Percentiles rank a stretch among this genome's conserved stretches.
Evolutionary conservation across 805 yeast genomes (phyloP).

Genomic region (Saccharomycopsis sp.): DNA sequence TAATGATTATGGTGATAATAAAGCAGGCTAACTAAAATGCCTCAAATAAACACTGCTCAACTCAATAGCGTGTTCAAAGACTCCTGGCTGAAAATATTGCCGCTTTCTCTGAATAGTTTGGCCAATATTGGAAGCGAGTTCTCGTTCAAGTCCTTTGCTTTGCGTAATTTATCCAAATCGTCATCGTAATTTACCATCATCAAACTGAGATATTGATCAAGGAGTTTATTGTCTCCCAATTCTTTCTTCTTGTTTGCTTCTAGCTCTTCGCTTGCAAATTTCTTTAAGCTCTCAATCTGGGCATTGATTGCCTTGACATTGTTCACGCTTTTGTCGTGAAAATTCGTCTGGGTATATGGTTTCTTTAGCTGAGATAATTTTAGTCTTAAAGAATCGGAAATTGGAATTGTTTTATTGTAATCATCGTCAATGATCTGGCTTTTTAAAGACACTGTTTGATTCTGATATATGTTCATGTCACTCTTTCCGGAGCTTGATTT

Average conservation of each 20-base stretch:
- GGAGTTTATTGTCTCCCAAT: conserved; percentile 27
- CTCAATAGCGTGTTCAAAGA: conserved; percentile 24
- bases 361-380: not conserved
- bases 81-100: conserved; percentile 45
- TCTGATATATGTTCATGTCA: not conserved
- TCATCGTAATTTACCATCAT: conserved; percentile 42
- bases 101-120: conserved; percentile 42
- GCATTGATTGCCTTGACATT: not conserved
- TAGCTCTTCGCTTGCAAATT: not conserved
- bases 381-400: not conserved
- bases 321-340: not conserved
- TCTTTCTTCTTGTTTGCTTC: not conserved
- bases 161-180: conserved; percentile 45
- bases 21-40: too few relatives aligned
- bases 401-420: not conserved
- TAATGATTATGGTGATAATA: too few relatives aligned
- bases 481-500: not conserved
- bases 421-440: not conserved
- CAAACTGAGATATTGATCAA: conserved; percentile 36
- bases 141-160: conserved; percentile 42
- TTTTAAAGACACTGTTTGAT: not conserved
- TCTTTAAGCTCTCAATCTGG: not conserved
- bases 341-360: not conserved
- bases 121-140: conserved; percentile 45
- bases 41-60: too few relatives aligned